Evolutionary conservation across 768 basidiomycete species (phyloP).

Genomic region (Russula griseocarnosa): DNA sequence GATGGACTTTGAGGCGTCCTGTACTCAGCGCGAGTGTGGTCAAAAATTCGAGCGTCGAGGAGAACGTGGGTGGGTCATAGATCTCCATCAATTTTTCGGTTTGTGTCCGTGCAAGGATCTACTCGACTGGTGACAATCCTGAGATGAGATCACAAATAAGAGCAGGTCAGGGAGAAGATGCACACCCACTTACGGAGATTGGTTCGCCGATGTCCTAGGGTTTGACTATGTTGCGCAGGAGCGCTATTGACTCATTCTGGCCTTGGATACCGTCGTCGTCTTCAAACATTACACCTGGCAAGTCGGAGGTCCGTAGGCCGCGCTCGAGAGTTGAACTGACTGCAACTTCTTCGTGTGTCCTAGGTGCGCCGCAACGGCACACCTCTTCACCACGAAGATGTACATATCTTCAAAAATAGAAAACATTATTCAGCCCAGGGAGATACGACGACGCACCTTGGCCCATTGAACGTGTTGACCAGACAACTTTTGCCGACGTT

Average conservation of each 20-base stretch:
- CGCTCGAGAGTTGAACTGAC: constrained; percentile 78
- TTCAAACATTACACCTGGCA: constrained; percentile 95
- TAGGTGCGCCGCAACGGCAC: no score
- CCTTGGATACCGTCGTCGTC: constrained; percentile 58
- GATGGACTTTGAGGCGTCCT: constrained; percentile 74
- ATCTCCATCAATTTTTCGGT: constrained; percentile 34
- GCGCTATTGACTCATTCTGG: constrained; percentile 47
- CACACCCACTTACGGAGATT: constrained; percentile 69
- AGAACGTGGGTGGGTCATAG: constrained; percentile 77
- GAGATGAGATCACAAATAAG: not conserved
- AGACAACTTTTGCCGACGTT: constrained; percentile 94
- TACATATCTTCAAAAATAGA: not conserved
- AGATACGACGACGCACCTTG: constrained; percentile 45
- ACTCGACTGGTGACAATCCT: constrained; percentile 58
- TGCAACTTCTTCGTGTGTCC: constrained; percentile 44
- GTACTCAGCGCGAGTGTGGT: constrained; percentile 85
- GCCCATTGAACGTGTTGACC: constrained; percentile 88
- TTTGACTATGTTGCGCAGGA: constrained; percentile 83
- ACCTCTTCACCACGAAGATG: not conserved
- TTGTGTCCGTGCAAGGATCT: constrained; percentile 75
- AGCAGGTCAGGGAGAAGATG: no score
- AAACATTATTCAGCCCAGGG: not conserved
- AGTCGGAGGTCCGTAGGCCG: constrained; percentile 87
- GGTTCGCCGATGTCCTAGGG: constrained; percentile 90
- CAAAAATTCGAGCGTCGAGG: constrained; percentile 72